Evolutionary conservation across 1,284 basidiomycete genomes (phyloP).

Genomic region (Wolfiporia cocos): DNA sequence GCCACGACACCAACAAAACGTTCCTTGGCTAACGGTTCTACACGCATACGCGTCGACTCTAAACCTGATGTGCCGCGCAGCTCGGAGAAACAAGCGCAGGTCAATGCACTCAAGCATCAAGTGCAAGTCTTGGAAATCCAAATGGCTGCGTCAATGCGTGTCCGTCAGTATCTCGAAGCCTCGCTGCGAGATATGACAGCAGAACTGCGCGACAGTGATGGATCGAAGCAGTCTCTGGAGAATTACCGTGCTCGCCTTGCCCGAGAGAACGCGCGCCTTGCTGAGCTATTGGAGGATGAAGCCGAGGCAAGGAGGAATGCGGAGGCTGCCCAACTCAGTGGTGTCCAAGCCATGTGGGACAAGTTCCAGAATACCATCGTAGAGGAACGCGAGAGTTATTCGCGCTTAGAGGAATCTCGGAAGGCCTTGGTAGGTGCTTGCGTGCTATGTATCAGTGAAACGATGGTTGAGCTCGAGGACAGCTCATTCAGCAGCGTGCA

Average conservation of each 20-base stretch:
- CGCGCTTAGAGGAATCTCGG: conserved; percentile 63
- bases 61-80: conserved; percentile 33
- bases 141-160: conserved; percentile 62
- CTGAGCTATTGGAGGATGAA: conserved; percentile 58
- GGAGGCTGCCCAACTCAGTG: conserved; percentile 56
- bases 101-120: conserved; percentile 55
- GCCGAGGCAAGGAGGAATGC: conserved; percentile 55
- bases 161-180: conserved; percentile 59
- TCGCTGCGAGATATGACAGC: conserved; percentile 56
- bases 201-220: conserved; percentile 62
- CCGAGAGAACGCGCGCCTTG: conserved; percentile 52
- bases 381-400: conserved; percentile 56
- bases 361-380: conserved; percentile 61
- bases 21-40: conserved; percentile 27
- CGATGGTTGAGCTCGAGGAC: not conserved
- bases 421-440: conserved; percentile 52
- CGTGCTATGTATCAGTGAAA: not conserved
- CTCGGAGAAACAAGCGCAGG: conserved; percentile 39
- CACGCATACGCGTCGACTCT: conserved; percentile 30
- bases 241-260: conserved; percentile 50
- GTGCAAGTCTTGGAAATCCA: conserved; percentile 64
- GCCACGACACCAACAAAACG: conserved; percentile 44
- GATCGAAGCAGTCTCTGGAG: conserved; percentile 59
- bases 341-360: conserved; percentile 62
- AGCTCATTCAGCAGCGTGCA: conserved; percentile 66